phyloP scores from a whole-genome alignment of 352 stramenopile species.

The Phytophthora macrochlamydospora region DNA sequence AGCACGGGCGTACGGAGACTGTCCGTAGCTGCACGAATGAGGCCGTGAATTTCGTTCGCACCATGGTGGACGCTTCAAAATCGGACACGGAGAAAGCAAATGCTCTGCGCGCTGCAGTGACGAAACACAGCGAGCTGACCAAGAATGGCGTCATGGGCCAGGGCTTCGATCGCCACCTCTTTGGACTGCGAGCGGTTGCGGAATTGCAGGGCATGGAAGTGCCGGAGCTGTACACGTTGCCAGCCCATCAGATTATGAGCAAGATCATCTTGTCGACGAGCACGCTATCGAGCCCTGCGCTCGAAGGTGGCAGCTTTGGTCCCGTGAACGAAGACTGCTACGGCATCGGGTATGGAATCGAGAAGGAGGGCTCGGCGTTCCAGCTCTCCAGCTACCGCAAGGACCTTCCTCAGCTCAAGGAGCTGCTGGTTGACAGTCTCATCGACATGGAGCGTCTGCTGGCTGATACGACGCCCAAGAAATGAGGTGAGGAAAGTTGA shows the following conservation, averaged over 20 bases:
- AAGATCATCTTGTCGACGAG: constrained; percentile 93
- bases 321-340: constrained; percentile 91
- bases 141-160: constrained; percentile 92
- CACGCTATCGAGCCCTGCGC: constrained; percentile 81
- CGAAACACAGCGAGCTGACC: constrained; percentile 88
- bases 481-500: constrained; percentile 10
- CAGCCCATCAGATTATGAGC: constrained; percentile 80
- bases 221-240: constrained; percentile 83
- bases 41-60: constrained; percentile 72
- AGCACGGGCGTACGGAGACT: constrained; percentile 91
- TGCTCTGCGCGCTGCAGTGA: constrained; percentile 73
- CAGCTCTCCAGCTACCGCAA: constrained; percentile 87
- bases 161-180: constrained; percentile 90
- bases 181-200: constrained; percentile 77
- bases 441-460: constrained; percentile 75
- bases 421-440: constrained; percentile 76
- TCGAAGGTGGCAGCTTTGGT: constrained; percentile 90
- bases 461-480: constrained; percentile 41
- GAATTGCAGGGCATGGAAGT: constrained; percentile 56
- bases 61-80: constrained; percentile 64
- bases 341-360: constrained; percentile 90
- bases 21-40: constrained; percentile 91
- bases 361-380: constrained; percentile 83
- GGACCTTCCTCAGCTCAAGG: constrained; percentile 74
- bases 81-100: constrained; percentile 66